Conservation (phyloP, 495 filamentous ascomycete species). For the Hyaloscypha variabilis region DNA sequence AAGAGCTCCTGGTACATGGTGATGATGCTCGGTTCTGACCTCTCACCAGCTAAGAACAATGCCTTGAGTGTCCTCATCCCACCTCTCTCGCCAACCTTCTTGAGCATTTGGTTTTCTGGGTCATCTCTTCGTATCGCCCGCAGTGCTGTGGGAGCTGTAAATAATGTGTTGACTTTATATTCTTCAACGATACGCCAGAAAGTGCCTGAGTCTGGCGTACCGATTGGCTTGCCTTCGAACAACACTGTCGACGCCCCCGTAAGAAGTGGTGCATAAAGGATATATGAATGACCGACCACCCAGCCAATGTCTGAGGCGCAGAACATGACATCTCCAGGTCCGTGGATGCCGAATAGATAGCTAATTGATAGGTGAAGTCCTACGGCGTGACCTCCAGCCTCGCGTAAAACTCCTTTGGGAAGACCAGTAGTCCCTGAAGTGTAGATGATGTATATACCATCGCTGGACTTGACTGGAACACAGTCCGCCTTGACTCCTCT, state of each 20-base stretch:
- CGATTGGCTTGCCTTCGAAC: conserved; percentile 91
- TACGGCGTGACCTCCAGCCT: conserved; percentile 87
- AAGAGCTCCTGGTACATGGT: conserved; percentile 76
- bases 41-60: conserved; percentile 86
- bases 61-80: conserved; percentile 70
- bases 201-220: conserved; percentile 82
- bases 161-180: conserved; percentile 80
- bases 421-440: conserved; percentile 82
- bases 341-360: conserved; percentile 77
- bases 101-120: conserved; percentile 67
- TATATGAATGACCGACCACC: conserved; percentile 85
- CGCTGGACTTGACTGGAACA: conserved; percentile 75
- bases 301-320: conserved; percentile 84
- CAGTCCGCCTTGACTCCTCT: conserved; percentile 67
- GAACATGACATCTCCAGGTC: conserved; percentile 83
- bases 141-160: conserved; percentile 85
- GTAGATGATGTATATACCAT: conserved; percentile 89
- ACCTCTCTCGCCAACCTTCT: conserved; percentile 59
- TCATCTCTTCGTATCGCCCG: conserved; percentile 88
- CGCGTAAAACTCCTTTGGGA: conserved; percentile 85
- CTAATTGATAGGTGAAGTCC: conserved; percentile 78
- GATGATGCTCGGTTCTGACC: conserved; percentile 86
- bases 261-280: conserved; percentile 83
- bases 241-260: conserved; percentile 84
- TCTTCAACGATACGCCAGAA: conserved; percentile 89